A percentile compares a stretch with the other conserved stretches of the same genome.
These are phyloP conservation scores for Actinomucor elegans DNA, from an alignment of 371 early-diverging fungal species.

Conservation along the genomic window DNA sequence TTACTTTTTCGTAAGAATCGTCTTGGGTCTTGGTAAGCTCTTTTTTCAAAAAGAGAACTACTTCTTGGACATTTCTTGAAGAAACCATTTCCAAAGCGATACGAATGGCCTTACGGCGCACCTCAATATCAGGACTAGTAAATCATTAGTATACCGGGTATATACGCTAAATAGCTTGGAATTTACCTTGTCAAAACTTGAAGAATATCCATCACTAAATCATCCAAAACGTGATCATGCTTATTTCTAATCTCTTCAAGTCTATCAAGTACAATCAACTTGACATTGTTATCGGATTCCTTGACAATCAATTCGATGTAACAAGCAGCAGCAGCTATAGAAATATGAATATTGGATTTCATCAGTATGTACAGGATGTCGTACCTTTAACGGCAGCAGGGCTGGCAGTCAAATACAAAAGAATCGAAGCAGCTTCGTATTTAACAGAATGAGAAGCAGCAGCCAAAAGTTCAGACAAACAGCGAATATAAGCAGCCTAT, in stretches of 20 bases:
- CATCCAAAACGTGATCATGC: slow-evolving; percentile 86
- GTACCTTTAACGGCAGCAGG: slow-evolving; percentile 88
- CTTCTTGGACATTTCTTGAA: slow-evolving; percentile 89
- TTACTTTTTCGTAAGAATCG: slow-evolving; percentile 85
- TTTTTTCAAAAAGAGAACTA: slow-evolving; percentile 90
- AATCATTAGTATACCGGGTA: background rate
- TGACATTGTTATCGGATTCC: slow-evolving; percentile 97
- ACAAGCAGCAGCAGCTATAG: slow-evolving; percentile 80
- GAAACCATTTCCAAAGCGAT: slow-evolving; percentile 90
- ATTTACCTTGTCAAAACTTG: slow-evolving; percentile 76
- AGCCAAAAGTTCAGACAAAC: slow-evolving; percentile 82
- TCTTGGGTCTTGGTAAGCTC: slow-evolving; percentile 91
- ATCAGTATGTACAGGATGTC: background rate
- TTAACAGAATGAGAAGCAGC: slow-evolving; percentile 87
- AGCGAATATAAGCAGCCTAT: slow-evolving; percentile 84
- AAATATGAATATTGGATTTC: background rate
- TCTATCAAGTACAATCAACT: slow-evolving; percentile 92
- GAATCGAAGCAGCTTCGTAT: slow-evolving; percentile 94
- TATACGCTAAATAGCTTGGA: too few species aligned
- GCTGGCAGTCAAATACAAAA: slow-evolving; percentile 85
- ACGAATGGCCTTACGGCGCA: slow-evolving; percentile 85
- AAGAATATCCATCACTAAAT: slow-evolving; percentile 91
- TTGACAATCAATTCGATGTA: slow-evolving; percentile 89
- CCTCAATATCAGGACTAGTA: slow-evolving; percentile 87
- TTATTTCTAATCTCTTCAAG: slow-evolving; percentile 83